Percentiles rank a stretch among this genome's conserved stretches.
Conservation (phyloP, 1,284 basidiomycete genomes). For the Xerocomus nothofagi region DNA sequence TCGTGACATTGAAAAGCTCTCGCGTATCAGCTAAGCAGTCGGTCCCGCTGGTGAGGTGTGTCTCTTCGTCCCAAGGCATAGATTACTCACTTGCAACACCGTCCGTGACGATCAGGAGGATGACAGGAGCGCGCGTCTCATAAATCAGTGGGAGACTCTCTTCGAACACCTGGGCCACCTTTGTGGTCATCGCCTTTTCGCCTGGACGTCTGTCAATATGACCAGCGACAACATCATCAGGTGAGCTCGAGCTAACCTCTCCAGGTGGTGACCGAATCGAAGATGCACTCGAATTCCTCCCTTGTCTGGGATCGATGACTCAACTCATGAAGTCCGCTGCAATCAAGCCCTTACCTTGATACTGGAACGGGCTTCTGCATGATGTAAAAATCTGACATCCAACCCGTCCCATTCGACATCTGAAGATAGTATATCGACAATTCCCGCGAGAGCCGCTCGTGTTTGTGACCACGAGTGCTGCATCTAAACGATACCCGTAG, state of each 20-base stretch:
- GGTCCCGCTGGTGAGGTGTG: background rate
- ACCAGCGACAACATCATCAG: background rate
- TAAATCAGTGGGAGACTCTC: slow-evolving; percentile 11
- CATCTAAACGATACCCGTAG: slow-evolving; percentile 20
- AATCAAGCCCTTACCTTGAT: slow-evolving; percentile 13
- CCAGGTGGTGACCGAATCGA: slow-evolving; percentile 24
- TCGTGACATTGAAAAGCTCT: slow-evolving; percentile 17
- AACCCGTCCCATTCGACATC: slow-evolving; percentile 21
- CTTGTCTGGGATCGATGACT: slow-evolving; percentile 12
- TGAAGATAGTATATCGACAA: slow-evolving; percentile 16
- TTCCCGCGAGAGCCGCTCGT: slow-evolving; percentile 21
- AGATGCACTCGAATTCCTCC: slow-evolving; percentile 23
- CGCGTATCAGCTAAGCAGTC: slow-evolving; percentile 20
- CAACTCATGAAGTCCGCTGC: too few species aligned
- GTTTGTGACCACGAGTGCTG: slow-evolving; percentile 23
- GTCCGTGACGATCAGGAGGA: slow-evolving; percentile 28
- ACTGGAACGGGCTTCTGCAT: background rate
- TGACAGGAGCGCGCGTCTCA: slow-evolving; percentile 8
- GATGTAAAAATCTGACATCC: slow-evolving; percentile 24
- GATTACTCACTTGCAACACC: slow-evolving; percentile 21
- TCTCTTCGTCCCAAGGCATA: background rate
- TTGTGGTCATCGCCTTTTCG: slow-evolving; percentile 18
- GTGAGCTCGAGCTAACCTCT: slow-evolving; percentile 16
- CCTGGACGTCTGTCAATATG: slow-evolving; percentile 10
- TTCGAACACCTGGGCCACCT: slow-evolving; percentile 22